These are phyloP conservation scores for Vanilla planifolia DNA, from an alignment of 106 monocot species.

Conservation along the genomic window DNA sequence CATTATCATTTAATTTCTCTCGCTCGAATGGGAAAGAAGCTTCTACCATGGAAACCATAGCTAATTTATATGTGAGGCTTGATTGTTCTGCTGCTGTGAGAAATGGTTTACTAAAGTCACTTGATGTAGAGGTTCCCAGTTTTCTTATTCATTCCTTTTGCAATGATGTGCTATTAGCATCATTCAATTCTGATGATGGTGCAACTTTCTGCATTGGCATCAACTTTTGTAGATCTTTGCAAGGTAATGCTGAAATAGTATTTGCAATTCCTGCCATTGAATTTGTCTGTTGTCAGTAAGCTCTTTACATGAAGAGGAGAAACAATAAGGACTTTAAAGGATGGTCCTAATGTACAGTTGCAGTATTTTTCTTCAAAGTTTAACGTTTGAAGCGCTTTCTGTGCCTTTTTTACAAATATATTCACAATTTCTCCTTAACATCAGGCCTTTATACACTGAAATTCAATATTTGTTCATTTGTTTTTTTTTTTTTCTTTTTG, in stretches of 20 bases:
- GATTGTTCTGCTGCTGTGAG: conserved; percentile 27
- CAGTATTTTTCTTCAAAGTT: too few species aligned
- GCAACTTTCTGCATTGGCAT: conserved; percentile 25
- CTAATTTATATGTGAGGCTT: conserved; percentile 39
- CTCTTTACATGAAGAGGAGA: too few species aligned
- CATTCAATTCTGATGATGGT: conserved; percentile 31
- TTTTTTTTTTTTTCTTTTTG: too few species aligned
- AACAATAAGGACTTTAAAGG: too few species aligned
- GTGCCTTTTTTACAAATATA: background rate
- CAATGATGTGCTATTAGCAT: conserved; percentile 28
- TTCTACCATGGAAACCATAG: conserved; percentile 24
- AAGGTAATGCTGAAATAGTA: conserved; percentile 22
- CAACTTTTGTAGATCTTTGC: conserved; percentile 20
- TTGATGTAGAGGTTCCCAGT: conserved; percentile 30
- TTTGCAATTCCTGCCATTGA: conserved; percentile 46
- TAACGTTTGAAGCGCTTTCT: background rate
- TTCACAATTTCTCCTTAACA: too few species aligned
- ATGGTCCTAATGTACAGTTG: too few species aligned
- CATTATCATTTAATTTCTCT: conserved; percentile 43
- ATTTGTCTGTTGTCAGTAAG: too few species aligned
- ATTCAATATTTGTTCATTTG: too few species aligned
- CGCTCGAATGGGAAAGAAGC: conserved; percentile 10
- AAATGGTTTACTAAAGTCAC: conserved; percentile 20
- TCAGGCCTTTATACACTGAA: too few species aligned
- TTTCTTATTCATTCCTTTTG: conserved; percentile 43